Conservation (phyloP, 2,329 filamentous ascomycete genomes). For the Dactylellina leptospora region DNA sequence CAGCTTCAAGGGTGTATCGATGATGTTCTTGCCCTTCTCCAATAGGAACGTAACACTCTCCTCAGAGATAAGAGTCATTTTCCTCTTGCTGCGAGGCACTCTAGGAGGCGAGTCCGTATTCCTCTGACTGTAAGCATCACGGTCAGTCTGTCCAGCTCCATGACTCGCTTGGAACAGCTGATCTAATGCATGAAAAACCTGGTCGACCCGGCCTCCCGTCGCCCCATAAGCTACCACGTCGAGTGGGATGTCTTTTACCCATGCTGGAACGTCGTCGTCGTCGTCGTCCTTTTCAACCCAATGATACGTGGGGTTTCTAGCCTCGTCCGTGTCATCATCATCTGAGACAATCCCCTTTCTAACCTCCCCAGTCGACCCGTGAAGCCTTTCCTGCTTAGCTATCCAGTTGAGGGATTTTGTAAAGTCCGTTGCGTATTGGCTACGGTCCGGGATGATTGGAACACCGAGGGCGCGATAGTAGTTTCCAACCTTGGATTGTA, state of each 20-base stretch:
- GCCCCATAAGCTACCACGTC: slow-evolving; percentile 85
- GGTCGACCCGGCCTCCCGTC: slow-evolving; percentile 88
- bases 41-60: slow-evolving; percentile 84
- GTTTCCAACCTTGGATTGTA: slow-evolving; percentile 69
- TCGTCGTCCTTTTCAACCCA: slow-evolving; percentile 54
- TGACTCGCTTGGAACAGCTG: slow-evolving; percentile 72
- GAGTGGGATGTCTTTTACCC: slow-evolving; percentile 56
- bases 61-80: slow-evolving; percentile 81
- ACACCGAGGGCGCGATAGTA: slow-evolving; percentile 73
- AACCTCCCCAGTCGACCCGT: slow-evolving; percentile 9
- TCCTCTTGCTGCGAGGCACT: slow-evolving; percentile 53
- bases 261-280: slow-evolving; percentile 55
- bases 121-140: neutral
- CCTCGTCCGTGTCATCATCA: slow-evolving; percentile 13
- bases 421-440: slow-evolving; percentile 91
- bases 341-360: neutral
- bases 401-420: slow-evolving; percentile 77
- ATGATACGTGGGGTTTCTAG: neutral
- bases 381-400: slow-evolving; percentile 58
- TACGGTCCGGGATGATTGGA: slow-evolving; percentile 73
- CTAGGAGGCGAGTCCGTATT: slow-evolving; percentile 4
- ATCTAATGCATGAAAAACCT: slow-evolving; percentile 87
- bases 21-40: slow-evolving; percentile 72
- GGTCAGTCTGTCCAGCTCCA: slow-evolving; percentile 56
- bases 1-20: slow-evolving; percentile 69